phyloP scores from a whole-genome alignment of 1,284 basidiomycete species.

The Apiotrichum sp. region DNA sequence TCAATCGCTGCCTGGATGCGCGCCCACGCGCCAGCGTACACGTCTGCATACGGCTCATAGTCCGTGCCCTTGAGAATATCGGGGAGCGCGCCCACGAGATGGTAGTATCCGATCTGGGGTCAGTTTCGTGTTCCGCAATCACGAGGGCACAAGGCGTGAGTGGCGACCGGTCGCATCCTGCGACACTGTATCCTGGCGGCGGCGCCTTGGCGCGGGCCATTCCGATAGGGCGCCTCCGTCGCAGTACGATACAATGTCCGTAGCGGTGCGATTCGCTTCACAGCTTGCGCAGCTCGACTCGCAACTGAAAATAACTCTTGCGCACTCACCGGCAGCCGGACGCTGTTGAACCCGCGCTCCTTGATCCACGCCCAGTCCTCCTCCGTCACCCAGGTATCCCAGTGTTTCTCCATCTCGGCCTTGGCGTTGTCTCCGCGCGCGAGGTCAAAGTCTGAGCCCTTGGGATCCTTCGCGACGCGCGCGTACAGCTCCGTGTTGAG shows the following conservation, averaged over 20 bases:
- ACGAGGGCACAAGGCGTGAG: too few relatives aligned
- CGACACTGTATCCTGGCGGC: too few relatives aligned
- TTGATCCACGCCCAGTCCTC: constrained; percentile 69
- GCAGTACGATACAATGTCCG: too few relatives aligned
- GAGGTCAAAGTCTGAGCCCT: constrained; percentile 64
- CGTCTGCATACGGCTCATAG: constrained; percentile 56
- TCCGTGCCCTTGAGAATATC: constrained; percentile 66
- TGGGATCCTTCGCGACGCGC: constrained; percentile 4
- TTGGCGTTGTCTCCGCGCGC: constrained; percentile 56
- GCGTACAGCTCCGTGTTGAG: constrained; percentile 56
- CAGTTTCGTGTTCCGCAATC: background rate
- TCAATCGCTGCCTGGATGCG: constrained; percentile 64
- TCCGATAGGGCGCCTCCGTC: too few relatives aligned
- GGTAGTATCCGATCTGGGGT: constrained; percentile 65
- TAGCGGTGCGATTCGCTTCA: too few relatives aligned
- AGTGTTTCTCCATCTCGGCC: constrained; percentile 65
- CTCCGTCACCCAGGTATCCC: constrained; percentile 70
- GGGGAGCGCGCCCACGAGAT: constrained; percentile 59
- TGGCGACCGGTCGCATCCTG: too few relatives aligned
- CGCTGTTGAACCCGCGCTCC: constrained; percentile 69
- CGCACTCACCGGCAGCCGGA: constrained; percentile 67
- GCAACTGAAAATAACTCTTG: too few relatives aligned
- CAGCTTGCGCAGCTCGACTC: too few relatives aligned
- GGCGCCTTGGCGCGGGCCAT: too few relatives aligned
- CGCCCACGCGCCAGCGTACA: constrained; percentile 68